These are phyloP conservation scores for Nicotiana paniculata DNA, from an alignment of 257 asterid species.

Conservation along the genomic window DNA sequence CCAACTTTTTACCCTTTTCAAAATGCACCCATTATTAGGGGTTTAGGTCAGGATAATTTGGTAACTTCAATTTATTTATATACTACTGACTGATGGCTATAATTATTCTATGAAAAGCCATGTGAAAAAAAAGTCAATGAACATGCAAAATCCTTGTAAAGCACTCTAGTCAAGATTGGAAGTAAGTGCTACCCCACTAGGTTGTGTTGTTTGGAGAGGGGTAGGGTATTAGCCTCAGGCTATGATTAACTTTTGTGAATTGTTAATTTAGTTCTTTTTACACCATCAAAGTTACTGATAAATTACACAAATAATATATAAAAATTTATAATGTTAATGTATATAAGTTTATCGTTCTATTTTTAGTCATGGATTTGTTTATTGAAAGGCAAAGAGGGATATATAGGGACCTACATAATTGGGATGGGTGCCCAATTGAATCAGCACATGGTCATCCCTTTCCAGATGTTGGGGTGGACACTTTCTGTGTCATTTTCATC, in stretches of 20 bases:
- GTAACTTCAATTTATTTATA: neutral
- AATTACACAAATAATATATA: no score
- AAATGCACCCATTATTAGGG: neutral
- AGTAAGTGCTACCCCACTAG: constrained; percentile 16
- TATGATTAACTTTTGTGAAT: no score
- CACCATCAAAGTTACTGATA: no score
- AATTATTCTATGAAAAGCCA: constrained; percentile 35
- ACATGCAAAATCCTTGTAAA: constrained; percentile 51
- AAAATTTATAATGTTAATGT: no score
- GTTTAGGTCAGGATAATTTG: neutral
- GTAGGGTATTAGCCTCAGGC: no score
- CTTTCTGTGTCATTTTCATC: constrained; percentile 7
- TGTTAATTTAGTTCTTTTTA: no score
- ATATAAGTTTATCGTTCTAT: neutral
- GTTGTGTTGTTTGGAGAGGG: neutral
- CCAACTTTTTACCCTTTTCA: neutral
- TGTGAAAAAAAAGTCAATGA: constrained; percentile 48
- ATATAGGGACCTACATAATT: constrained; percentile 14
- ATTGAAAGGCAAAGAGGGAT: neutral
- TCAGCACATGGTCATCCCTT: constrained; percentile 38
- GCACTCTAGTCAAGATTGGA: constrained; percentile 29
- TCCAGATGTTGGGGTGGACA: constrained; percentile 20
- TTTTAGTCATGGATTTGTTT: constrained; percentile 23
- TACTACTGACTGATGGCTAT: neutral
- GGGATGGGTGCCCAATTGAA: constrained; percentile 34